A percentile compares a stretch with the other conserved stretches of the same genome.
Evolutionary conservation across 495 filamentous ascomycete species (phyloP).

Genomic region (Hypoxylon lenormandii): DNA sequence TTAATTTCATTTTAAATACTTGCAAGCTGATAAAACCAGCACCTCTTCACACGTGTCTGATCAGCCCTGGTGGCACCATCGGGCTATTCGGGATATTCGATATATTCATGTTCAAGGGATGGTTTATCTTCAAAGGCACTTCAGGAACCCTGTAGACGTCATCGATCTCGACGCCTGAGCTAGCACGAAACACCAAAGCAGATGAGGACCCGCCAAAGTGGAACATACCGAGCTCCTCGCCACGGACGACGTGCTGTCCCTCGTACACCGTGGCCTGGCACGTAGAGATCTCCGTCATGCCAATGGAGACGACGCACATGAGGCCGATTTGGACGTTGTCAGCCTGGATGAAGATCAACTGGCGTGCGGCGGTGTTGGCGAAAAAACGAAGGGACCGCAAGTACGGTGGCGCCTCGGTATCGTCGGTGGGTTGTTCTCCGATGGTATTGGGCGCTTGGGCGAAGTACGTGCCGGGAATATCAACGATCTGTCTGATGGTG

Average conservation of each 20-base stretch:
- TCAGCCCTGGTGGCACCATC: constrained; percentile 25
- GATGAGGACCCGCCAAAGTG: constrained; percentile 70
- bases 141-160: constrained; percentile 16
- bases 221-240: constrained; percentile 70
- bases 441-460: constrained; percentile 64
- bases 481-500: constrained; percentile 58
- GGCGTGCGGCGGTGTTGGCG: constrained; percentile 61
- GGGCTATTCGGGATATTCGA: constrained; percentile 3
- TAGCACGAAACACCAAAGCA: constrained; percentile 62
- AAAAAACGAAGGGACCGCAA: constrained; percentile 61
- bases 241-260: constrained; percentile 65
- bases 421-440: constrained; percentile 44
- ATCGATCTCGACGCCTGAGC: constrained; percentile 26
- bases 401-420: constrained; percentile 25
- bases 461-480: constrained; percentile 68
- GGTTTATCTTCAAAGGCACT: constrained; percentile 26
- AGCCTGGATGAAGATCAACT: constrained; percentile 68
- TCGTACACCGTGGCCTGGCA: constrained; percentile 57
- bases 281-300: constrained; percentile 69
- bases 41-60: constrained; percentile 24
- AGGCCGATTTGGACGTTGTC: constrained; percentile 68
- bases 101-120: constrained; percentile 23
- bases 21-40: constrained; percentile 25
- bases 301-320: constrained; percentile 66
- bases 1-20: too few relatives aligned